Conservation (phyloP, 352 stramenopile genomes). For the Pythium folliculosum region DNA sequence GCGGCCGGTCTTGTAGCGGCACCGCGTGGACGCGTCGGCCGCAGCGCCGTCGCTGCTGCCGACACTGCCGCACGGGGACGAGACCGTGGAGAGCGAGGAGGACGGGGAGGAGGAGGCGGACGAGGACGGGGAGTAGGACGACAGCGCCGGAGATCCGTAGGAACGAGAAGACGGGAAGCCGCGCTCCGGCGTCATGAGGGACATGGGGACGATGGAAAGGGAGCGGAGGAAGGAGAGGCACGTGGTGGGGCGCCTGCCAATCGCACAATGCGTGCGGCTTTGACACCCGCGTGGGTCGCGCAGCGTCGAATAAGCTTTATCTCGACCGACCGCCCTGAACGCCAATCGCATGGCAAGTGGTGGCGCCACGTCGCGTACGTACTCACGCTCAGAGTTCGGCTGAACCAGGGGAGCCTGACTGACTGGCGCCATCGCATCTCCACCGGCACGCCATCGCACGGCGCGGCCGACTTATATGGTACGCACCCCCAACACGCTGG, state of each 20-base stretch:
- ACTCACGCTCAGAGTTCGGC: too few relatives aligned
- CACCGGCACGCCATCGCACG: neutral
- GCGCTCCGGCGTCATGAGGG: too few relatives aligned
- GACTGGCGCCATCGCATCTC: neutral
- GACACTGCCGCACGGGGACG: too few relatives aligned
- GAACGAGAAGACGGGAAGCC: too few relatives aligned
- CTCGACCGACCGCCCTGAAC: neutral
- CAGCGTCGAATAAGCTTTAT: neutral
- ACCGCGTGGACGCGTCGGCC: constrained; percentile 29
- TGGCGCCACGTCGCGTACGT: neutral
- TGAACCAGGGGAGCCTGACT: neutral
- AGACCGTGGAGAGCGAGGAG: too few relatives aligned
- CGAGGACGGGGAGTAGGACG: neutral
- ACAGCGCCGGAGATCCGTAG: neutral
- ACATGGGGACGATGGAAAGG: too few relatives aligned
- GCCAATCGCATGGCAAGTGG: neutral
- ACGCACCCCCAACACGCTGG: too few relatives aligned
- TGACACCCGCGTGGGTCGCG: too few relatives aligned
- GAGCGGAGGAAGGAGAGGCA: neutral
- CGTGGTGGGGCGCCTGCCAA: neutral
- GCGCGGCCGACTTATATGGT: too few relatives aligned
- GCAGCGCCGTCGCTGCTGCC: too few relatives aligned
- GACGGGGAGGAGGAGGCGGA: too few relatives aligned
- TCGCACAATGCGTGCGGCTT: constrained; percentile 1
- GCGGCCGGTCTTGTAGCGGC: constrained; percentile 82